These are phyloP conservation scores for Ceriops zippeliana DNA, from an alignment of 345 rosid genomes.

Conservation along the genomic window DNA sequence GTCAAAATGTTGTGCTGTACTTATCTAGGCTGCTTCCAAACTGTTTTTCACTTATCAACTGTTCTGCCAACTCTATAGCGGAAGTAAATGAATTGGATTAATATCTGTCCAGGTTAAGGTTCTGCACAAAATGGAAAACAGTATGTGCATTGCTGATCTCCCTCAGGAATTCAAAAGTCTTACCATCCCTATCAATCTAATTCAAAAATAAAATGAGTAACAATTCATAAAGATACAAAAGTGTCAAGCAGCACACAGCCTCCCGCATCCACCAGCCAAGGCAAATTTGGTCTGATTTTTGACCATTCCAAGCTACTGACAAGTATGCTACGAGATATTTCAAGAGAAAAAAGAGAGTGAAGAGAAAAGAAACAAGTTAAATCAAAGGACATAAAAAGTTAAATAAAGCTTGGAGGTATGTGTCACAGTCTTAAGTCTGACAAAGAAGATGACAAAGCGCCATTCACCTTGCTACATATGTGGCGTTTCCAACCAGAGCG, in stretches of 20 bases:
- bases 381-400: background rate
- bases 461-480: slow-evolving; percentile 73
- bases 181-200: background rate
- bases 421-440: background rate
- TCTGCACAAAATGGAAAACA: slow-evolving; percentile 12
- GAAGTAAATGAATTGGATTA: slow-evolving; percentile 65
- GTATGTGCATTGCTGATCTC: background rate
- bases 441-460: background rate
- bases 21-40: slow-evolving; percentile 19
- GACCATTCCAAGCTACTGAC: slow-evolving; percentile 62
- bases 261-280: slow-evolving; percentile 85
- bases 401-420: background rate
- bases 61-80: slow-evolving; percentile 26
- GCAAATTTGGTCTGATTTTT: slow-evolving; percentile 62
- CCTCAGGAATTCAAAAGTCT: background rate
- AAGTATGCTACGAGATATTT: slow-evolving; percentile 49
- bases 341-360: background rate
- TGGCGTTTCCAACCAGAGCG: slow-evolving; percentile 71
- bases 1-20: background rate
- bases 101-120: slow-evolving; percentile 51
- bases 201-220: background rate
- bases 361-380: background rate
- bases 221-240: slow-evolving; percentile 50
- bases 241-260: slow-evolving; percentile 76
- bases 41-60: slow-evolving; percentile 19